These are phyloP conservation scores for Tricholoma furcatifolium DNA, from an alignment of 768 basidiomycete species.

Conservation along the genomic window DNA sequence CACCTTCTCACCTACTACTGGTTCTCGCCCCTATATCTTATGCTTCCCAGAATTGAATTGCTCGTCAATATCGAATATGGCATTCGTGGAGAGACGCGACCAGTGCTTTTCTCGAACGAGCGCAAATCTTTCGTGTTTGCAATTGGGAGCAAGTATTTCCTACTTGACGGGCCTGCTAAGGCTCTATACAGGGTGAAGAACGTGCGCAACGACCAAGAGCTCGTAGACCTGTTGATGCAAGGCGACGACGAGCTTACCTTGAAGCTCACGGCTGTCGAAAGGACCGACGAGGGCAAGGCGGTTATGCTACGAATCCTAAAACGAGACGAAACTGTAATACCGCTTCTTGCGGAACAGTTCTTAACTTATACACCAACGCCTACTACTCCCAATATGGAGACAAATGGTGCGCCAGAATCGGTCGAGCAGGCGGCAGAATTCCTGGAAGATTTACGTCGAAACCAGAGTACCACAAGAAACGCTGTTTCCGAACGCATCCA, in stretches of 20 bases:
- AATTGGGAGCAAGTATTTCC: constrained; percentile 18
- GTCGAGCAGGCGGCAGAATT: constrained; percentile 1
- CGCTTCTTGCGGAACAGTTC: constrained; percentile 28
- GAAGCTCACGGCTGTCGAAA: constrained; percentile 11
- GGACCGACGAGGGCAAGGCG: constrained; percentile 25
- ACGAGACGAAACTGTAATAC: constrained; percentile 30
- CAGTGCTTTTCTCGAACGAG: constrained; percentile 27
- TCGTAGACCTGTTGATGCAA: constrained; percentile 14
- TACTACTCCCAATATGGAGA: constrained; percentile 17
- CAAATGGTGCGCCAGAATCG: background rate
- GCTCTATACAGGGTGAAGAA: constrained; percentile 14
- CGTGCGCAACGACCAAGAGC: constrained; percentile 13
- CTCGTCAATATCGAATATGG: constrained; percentile 30
- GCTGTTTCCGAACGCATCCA: background rate
- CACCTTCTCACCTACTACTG: constrained; percentile 32
- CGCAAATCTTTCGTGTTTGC: constrained; percentile 22
- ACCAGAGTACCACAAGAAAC: background rate
- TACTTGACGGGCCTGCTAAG: constrained; percentile 10
- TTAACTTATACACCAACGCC: constrained; percentile 27
- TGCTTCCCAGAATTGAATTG: constrained; percentile 35
- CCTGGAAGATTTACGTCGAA: background rate
- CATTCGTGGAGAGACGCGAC: constrained; percentile 30
- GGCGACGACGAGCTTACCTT: constrained; percentile 12
- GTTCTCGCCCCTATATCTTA: constrained; percentile 32
- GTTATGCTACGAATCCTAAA: constrained; percentile 25